Conservation (phyloP, 495 filamentous ascomycete genomes). For the Penicillium coffeae region DNA sequence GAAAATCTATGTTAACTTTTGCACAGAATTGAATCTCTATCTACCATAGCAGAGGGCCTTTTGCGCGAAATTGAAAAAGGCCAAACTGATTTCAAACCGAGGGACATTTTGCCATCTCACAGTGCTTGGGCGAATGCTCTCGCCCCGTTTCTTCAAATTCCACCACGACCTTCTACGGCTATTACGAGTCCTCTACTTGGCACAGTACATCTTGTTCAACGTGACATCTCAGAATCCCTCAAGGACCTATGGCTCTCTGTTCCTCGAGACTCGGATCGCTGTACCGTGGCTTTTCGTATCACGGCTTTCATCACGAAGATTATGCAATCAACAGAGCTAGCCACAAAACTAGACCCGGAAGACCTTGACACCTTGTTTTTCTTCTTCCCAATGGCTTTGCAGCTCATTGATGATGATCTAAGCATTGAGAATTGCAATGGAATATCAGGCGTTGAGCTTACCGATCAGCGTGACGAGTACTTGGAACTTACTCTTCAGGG, state of each 20-base stretch:
- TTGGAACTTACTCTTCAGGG: constrained; percentile 57
- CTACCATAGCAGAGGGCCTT: constrained; percentile 50
- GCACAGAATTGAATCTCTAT: constrained; percentile 49
- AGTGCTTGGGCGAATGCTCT: constrained; percentile 52
- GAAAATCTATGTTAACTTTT: neutral
- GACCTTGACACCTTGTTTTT: constrained; percentile 38
- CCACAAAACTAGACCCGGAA: constrained; percentile 24
- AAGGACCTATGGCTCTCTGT: constrained; percentile 26
- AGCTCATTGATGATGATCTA: constrained; percentile 62
- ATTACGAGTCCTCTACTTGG: constrained; percentile 70
- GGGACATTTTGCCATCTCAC: constrained; percentile 46
- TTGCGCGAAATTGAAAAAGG: constrained; percentile 34
- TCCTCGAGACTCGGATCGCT: constrained; percentile 60
- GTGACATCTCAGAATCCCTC: constrained; percentile 24
- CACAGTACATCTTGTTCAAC: constrained; percentile 60
- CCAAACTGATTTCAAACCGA: constrained; percentile 26
- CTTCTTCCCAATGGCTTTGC: constrained; percentile 50
- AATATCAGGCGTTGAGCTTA: constrained; percentile 44
- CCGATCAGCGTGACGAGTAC: constrained; percentile 56
- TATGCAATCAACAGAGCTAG: constrained; percentile 36
- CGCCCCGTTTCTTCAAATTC: constrained; percentile 51
- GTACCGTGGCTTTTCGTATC: constrained; percentile 70
- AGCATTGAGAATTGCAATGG: constrained; percentile 54
- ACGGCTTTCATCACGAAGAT: constrained; percentile 60
- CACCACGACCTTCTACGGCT: constrained; percentile 60